Evolutionary conservation across 805 yeast species (phyloP), one percentile per base, ranked within the genome.

Genomic region (Saccharomycopsis lassenensis): DNA sequence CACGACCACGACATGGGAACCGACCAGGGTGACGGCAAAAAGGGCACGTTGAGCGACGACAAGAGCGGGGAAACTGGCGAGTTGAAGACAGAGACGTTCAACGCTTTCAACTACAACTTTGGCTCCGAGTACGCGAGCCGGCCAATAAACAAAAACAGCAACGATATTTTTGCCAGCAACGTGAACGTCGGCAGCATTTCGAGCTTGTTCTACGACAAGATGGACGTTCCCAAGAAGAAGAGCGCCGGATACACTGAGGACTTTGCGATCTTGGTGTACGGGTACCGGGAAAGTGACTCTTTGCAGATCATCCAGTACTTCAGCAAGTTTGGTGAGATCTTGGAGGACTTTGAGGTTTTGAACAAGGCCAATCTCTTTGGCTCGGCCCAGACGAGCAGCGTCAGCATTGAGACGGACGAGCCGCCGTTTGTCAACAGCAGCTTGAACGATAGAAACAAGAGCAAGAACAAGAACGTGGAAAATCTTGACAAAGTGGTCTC

Each of bases 281-380:
- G 97, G 1, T 89, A 84, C 54, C 85, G 93, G 1, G 93, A 86
- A 49, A 65, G 74, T 2, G 65, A 77, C 45, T 74, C 93, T 6
- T 68, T 67, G 22, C 66, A 67, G 24, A 71, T 89, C 2, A 65
- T 89, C 25, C 70, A 71, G 35, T 82, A 75, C 54, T 89, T 86
- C 50, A 65, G 75, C 17, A 79, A 78, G 48, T 84, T 78, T 55
- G 97, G 97, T 15, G 66, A 64, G 19, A 74, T 89, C 27, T 54
- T 84, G 38, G 95, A 86, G 46, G 78, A 81, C 49, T 77, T 81
- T 48, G 76, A 75, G 46, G 58, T 60, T 2, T 51, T 57, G 4
- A 50, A 56, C 34, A 28, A 25, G 21, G 16, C 17, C 20, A 14
- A 30, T 19, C 19, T 32, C 23, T 17, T 25, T 25, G 19, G 36